Evolutionary conservation across 805 yeast genomes (phyloP).

Genomic region (Barnettozyma salicaria): DNA sequence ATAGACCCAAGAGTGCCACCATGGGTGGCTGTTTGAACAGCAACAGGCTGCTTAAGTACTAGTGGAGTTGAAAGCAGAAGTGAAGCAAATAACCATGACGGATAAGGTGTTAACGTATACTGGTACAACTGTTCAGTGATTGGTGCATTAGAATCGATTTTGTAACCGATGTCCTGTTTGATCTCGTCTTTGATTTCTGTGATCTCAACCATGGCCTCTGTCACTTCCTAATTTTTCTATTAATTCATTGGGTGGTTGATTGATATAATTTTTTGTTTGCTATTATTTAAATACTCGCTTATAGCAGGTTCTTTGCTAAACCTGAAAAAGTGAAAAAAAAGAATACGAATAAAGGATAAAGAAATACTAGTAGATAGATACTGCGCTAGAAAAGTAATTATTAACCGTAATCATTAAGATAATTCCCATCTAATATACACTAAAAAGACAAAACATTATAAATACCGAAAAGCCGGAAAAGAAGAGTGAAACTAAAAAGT

Average conservation of each 20-base stretch:
- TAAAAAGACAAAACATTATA: constrained; percentile 2
- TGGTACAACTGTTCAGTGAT: constrained; percentile 24
- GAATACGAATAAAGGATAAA: background rate
- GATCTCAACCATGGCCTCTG: constrained; percentile 24
- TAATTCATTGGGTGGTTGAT: no score
- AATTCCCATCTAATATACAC: constrained; percentile 25
- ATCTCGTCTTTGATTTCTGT: constrained; percentile 21
- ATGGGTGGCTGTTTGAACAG: constrained; percentile 5
- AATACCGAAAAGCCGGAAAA: constrained; percentile 2
- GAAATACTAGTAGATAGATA: background rate
- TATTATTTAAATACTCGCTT: no score
- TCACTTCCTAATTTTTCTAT: no score
- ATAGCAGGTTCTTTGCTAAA: no score
- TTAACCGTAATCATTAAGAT: constrained; percentile 7
- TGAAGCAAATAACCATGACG: constrained; percentile 38
- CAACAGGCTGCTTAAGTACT: constrained; percentile 27
- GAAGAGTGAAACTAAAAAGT: no score
- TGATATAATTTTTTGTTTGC: background rate
- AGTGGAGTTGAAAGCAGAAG: constrained; percentile 34
- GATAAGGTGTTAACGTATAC: constrained; percentile 39
- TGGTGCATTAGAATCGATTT: constrained; percentile 13
- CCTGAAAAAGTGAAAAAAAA: no score
- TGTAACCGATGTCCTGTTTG: constrained; percentile 6
- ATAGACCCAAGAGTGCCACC: background rate
- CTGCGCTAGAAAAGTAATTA: constrained; percentile 3